A percentile compares a stretch with the other conserved stretches of the same genome.
phyloP scores from a whole-genome alignment of 495 filamentous ascomycete genomes.

The Xylaria venustula region DNA sequence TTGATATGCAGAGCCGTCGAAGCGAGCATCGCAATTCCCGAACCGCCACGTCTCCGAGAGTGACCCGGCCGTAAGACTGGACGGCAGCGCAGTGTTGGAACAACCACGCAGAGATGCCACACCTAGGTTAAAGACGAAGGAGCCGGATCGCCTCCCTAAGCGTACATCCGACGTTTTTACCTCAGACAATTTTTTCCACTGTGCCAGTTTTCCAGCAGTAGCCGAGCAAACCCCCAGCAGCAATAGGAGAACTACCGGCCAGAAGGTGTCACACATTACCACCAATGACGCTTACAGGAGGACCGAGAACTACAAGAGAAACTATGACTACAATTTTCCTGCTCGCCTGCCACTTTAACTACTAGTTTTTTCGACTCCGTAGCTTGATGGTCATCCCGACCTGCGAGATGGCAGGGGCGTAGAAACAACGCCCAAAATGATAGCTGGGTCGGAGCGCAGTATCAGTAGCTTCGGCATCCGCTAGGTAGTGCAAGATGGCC shows the following conservation, averaged over 20 bases:
- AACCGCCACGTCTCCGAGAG: constrained; percentile 47
- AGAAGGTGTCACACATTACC: constrained; percentile 26
- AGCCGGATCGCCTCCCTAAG: constrained; percentile 42
- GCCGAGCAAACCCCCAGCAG: constrained; percentile 39
- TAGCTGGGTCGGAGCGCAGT: no score
- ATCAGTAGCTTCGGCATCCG: no score
- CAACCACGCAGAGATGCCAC: constrained; percentile 31
- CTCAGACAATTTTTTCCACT: constrained; percentile 92
- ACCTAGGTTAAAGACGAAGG: constrained; percentile 47
- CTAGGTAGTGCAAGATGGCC: no score
- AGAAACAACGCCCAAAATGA: no score
- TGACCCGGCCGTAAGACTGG: constrained; percentile 50
- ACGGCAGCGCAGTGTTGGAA: constrained; percentile 26
- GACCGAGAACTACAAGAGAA: constrained; percentile 34
- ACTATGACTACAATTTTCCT: constrained; percentile 29
- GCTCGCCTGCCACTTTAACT: no score
- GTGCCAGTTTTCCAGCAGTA: constrained; percentile 53
- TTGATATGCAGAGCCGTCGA: no score
- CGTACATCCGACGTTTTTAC: constrained; percentile 63
- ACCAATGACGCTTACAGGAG: constrained; percentile 32
- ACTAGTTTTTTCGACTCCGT: no score
- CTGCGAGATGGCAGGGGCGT: no score
- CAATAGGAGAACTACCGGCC: constrained; percentile 36
- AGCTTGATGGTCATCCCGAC: no score
- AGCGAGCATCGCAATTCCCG: constrained; percentile 49